phyloP scores from a whole-genome alignment of 345 rosid genomes.

The Salix koriyanagi region DNA sequence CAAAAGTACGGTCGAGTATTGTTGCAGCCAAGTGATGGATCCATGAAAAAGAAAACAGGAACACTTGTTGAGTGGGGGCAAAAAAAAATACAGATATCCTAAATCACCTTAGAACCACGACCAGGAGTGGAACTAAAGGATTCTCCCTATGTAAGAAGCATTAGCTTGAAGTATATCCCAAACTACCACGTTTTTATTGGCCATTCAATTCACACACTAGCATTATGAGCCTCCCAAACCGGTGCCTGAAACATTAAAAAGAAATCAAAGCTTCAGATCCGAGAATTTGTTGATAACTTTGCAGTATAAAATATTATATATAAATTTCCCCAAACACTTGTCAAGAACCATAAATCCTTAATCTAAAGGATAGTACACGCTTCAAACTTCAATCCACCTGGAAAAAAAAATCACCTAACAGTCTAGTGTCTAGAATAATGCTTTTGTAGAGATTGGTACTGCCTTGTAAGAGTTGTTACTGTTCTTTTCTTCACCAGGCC shows the following conservation, averaged over 20 bases:
- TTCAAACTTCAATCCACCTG: background rate
- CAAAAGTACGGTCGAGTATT: background rate
- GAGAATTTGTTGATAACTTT: background rate
- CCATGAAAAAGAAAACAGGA: background rate
- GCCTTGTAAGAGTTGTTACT: background rate
- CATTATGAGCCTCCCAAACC: slow-evolving; percentile 23
- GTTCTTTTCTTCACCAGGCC: background rate
- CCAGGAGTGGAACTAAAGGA: slow-evolving; percentile 39
- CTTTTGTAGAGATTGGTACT: background rate
- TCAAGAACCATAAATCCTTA: background rate
- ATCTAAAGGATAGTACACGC: background rate
- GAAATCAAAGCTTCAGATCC: slow-evolving; percentile 11
- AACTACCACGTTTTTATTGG: slow-evolving; percentile 19
- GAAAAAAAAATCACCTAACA: no score
- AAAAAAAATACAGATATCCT: slow-evolving; percentile 18
- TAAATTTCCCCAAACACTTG: no score
- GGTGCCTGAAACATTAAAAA: slow-evolving; percentile 31
- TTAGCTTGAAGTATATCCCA: slow-evolving; percentile 18
- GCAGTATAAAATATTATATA: background rate
- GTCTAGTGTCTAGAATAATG: background rate
- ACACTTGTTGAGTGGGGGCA: background rate
- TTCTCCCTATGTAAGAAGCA: slow-evolving; percentile 32
- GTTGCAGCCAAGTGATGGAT: background rate
- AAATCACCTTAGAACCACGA: slow-evolving; percentile 50
- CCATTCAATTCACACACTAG: slow-evolving; percentile 12